Evolutionary conservation across 176 grass and related monocot species (phyloP).

Genomic region (Pharus latifolius): DNA sequence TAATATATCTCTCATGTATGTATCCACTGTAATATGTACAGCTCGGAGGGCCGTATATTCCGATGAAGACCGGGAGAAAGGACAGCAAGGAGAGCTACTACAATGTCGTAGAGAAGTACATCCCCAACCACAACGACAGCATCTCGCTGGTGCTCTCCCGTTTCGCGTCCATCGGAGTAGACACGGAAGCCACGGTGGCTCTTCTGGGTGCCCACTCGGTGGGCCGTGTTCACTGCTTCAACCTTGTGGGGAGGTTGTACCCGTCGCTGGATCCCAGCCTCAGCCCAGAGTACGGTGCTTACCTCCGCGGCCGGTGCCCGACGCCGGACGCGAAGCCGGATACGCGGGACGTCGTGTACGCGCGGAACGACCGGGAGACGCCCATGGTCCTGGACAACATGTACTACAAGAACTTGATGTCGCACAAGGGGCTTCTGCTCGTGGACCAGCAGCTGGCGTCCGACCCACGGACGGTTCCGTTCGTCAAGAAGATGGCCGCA

Average conservation of each 20-base stretch:
- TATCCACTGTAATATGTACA: too few relatives aligned
- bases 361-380: conserved; percentile 48
- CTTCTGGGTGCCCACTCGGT: conserved; percentile 57
- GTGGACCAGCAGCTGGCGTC: conserved; percentile 44
- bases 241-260: conserved; percentile 30
- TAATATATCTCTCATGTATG: too few relatives aligned
- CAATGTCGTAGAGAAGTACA: neutral
- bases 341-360: conserved; percentile 35
- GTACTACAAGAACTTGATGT: conserved; percentile 44
- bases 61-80: conserved; percentile 23
- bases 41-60: conserved; percentile 20
- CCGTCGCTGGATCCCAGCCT: conserved; percentile 23
- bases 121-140: conserved; percentile 26
- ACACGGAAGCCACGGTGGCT: conserved; percentile 17
- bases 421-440: conserved; percentile 26
- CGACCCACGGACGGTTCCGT: conserved; percentile 26
- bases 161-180: conserved; percentile 24
- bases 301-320: conserved; percentile 29
- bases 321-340: conserved; percentile 17
- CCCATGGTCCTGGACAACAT: conserved; percentile 58
- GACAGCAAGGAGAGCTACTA: conserved; percentile 22
- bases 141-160: neutral
- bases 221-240: conserved; percentile 42
- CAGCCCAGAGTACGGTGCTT: conserved; percentile 18
- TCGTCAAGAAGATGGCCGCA: conserved; percentile 24